Conservation (phyloP, 495 filamentous ascomycete species). For the Penicillium ucsense region DNA sequence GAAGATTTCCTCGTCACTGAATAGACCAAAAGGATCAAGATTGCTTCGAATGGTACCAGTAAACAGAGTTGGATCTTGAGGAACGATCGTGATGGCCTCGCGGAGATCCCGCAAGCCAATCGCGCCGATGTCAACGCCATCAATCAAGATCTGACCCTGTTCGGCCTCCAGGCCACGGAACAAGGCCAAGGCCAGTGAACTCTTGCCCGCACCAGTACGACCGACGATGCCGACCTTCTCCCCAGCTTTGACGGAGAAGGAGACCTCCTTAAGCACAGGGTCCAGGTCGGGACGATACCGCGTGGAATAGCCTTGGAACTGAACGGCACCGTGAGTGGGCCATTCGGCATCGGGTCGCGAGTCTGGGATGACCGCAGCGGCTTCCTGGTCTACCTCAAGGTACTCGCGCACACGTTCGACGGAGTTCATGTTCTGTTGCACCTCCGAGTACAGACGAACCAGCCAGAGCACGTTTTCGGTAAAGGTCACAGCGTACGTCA, state of each 20-base stretch:
- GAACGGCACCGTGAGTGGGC: slow-evolving; percentile 77
- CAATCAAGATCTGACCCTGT: slow-evolving; percentile 79
- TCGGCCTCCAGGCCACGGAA: slow-evolving; percentile 96
- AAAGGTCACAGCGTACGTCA: slow-evolving; percentile 98
- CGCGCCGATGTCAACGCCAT: slow-evolving; percentile 75
- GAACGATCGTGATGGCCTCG: slow-evolving; percentile 93
- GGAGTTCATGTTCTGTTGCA: slow-evolving; percentile 99
- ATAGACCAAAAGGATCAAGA: slow-evolving; percentile 85
- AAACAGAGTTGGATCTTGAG: slow-evolving; percentile 96
- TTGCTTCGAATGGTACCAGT: slow-evolving; percentile 92
- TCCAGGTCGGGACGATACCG: slow-evolving; percentile 84
- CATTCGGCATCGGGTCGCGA: slow-evolving; percentile 68
- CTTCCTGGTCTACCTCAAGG: slow-evolving; percentile 93
- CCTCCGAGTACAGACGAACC: slow-evolving; percentile 85
- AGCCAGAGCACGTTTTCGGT: slow-evolving; percentile 97
- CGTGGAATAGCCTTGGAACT: slow-evolving; percentile 82
- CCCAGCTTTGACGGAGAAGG: slow-evolving; percentile 72
- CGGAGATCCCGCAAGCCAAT: slow-evolving; percentile 90
- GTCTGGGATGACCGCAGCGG: slow-evolving; percentile 64
- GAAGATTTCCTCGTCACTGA: slow-evolving; percentile 89
- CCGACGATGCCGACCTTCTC: slow-evolving; percentile 98
- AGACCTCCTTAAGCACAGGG: slow-evolving; percentile 71
- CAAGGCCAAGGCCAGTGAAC: slow-evolving; percentile 87
- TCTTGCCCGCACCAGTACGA: slow-evolving; percentile 94
- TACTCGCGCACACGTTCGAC: slow-evolving; percentile 98